A percentile compares a stretch with the other conserved stretches of the same genome.
Evolutionary conservation across 495 filamentous ascomycete genomes (phyloP).

Genomic region (Emericellopsis terricola): DNA sequence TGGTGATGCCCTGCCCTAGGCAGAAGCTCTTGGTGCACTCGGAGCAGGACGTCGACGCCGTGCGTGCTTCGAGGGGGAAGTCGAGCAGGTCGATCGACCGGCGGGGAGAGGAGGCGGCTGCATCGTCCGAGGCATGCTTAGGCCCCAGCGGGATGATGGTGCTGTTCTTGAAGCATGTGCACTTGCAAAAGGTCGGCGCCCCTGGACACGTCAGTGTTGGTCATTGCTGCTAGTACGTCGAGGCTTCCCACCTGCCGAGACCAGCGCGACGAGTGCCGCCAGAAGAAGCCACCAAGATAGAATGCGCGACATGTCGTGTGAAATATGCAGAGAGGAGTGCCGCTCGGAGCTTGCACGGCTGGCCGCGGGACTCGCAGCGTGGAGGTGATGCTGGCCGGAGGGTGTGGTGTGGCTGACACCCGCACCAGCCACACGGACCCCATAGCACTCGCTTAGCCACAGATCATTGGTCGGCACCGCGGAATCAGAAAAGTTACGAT

Average conservation of each 20-base stretch:
- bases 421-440: too few relatives aligned
- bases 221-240: background rate
- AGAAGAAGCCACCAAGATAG: background rate
- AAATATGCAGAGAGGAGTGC: too few relatives aligned
- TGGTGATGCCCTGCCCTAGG: conserved; percentile 63
- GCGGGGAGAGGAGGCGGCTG: conserved; percentile 16
- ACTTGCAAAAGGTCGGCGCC: conserved; percentile 90
- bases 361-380: too few relatives aligned
- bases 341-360: too few relatives aligned
- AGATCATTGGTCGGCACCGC: too few relatives aligned
- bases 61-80: conserved; percentile 5
- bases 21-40: conserved; percentile 91
- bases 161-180: conserved; percentile 81
- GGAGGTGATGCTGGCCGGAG: too few relatives aligned
- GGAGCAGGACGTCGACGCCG: conserved; percentile 35
- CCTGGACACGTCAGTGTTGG: conserved; percentile 12
- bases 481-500: too few relatives aligned
- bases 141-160: conserved; percentile 65
- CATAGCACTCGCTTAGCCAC: too few relatives aligned
- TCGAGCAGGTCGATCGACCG: conserved; percentile 2
- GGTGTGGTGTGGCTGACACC: too few relatives aligned
- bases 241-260: background rate
- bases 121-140: conserved; percentile 7
- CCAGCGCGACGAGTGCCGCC: conserved; percentile 1
- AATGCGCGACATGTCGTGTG: conserved; percentile 1